phyloP scores from a whole-genome alignment of 805 yeast species.

The Sungouiozyma intestinalis region DNA sequence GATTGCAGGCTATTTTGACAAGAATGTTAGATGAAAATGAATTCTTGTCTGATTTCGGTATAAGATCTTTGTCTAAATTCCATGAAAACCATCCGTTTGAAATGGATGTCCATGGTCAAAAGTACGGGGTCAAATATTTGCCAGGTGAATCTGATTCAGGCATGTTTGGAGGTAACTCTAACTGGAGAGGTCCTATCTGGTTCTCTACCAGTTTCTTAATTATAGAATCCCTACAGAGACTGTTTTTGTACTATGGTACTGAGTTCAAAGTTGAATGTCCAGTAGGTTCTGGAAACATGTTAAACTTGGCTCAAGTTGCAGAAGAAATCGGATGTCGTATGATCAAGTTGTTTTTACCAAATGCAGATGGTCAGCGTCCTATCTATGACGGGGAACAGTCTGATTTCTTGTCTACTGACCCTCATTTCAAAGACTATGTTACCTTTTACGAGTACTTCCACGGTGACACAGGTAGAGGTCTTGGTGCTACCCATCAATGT shows the following conservation, averaged over 20 bases:
- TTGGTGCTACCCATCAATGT: slow-evolving; percentile 90
- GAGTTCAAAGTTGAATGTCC: slow-evolving; percentile 82
- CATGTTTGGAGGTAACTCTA: slow-evolving; percentile 91
- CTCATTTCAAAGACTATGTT: slow-evolving; percentile 60
- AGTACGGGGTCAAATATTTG: slow-evolving; percentile 60
- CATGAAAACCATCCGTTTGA: slow-evolving; percentile 78
- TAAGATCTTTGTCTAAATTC: slow-evolving; percentile 76
- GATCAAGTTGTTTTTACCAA: slow-evolving; percentile 63
- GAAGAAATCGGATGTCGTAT: slow-evolving; percentile 82
- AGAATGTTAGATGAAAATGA: slow-evolving; percentile 81
- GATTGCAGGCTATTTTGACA: slow-evolving; percentile 62
- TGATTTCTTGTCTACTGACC: slow-evolving; percentile 51
- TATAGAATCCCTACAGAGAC: slow-evolving; percentile 79
- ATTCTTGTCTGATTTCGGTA: slow-evolving; percentile 75
- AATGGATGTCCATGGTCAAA: slow-evolving; percentile 71
- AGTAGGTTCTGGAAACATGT: slow-evolving; percentile 61
- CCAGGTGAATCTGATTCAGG: slow-evolving; percentile 90
- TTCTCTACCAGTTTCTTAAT: slow-evolving; percentile 82
- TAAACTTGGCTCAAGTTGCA: slow-evolving; percentile 82
- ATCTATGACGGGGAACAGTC: slow-evolving; percentile 60
- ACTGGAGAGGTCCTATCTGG: slow-evolving; percentile 98
- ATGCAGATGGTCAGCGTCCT: slow-evolving; percentile 57
- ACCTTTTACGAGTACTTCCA: slow-evolving; percentile 84
- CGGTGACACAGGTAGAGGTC: slow-evolving; percentile 89
- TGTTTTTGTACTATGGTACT: slow-evolving; percentile 81